phyloP scores from a whole-genome alignment of 352 stramenopile genomes.

The Lagenidium sp. region DNA sequence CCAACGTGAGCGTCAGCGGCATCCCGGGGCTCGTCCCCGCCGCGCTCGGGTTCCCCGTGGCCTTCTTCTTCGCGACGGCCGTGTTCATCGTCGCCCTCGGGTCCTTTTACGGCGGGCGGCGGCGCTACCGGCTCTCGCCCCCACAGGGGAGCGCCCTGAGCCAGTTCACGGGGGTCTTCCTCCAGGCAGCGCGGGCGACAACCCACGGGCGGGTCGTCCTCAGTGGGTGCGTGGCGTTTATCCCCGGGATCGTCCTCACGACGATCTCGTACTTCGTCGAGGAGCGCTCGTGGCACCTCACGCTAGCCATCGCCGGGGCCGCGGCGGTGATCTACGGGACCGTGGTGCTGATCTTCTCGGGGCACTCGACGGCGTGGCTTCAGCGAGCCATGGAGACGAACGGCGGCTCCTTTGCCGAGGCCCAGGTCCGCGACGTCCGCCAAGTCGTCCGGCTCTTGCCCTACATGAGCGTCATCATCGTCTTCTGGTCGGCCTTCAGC shows the following conservation, averaged over 20 bases:
- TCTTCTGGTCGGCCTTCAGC: constrained; percentile 79
- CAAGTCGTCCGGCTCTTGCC: constrained; percentile 73
- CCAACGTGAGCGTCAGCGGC: constrained; percentile 87
- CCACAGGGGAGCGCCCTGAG: constrained; percentile 63
- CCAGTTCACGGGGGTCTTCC: constrained; percentile 50
- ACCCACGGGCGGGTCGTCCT: constrained; percentile 52
- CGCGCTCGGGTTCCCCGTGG: constrained; percentile 81
- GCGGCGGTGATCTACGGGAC: constrained; percentile 49
- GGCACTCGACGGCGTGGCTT: constrained; percentile 56
- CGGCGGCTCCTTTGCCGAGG: constrained; percentile 41
- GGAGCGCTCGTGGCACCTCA: constrained; percentile 37
- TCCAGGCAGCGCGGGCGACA: constrained; percentile 36
- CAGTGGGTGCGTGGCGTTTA: constrained; percentile 48
- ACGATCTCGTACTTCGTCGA: constrained; percentile 72
- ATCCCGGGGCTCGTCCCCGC: constrained; percentile 63
- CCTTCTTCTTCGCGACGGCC: constrained; percentile 73
- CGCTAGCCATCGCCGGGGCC: constrained; percentile 39
- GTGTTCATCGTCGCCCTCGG: constrained; percentile 63
- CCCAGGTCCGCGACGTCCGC: constrained; percentile 58
- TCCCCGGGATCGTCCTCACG: constrained; percentile 63
- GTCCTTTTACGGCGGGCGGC: constrained; percentile 63
- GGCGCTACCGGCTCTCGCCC: constrained; percentile 45
- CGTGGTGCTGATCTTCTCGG: constrained; percentile 47
- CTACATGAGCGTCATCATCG: constrained; percentile 74
- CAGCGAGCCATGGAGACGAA: constrained; percentile 30